Base-by-base conservation (phyloP, 306 rosid genomes). In the Cucumis sativus region DNA sequence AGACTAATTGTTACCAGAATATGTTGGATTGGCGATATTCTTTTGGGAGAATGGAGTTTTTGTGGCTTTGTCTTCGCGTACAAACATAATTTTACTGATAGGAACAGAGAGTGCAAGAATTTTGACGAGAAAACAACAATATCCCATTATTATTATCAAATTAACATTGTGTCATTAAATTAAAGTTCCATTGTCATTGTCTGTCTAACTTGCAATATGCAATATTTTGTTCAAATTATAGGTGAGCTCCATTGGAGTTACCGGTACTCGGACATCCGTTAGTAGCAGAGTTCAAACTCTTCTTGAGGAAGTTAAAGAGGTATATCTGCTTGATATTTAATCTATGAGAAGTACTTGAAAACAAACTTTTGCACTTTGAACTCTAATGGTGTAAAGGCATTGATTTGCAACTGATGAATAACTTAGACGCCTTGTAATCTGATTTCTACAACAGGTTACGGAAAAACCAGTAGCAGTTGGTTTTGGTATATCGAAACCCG, bases 231-330 rank as follows among this genome's bases (percentile, higher is more conserved):
- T 77, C 74, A 80, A 52, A 72, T 51, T 78, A 33, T 67, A 94
- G 97, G 97, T 92, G 88, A 94, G 96, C 83, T 84, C 97, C 20
- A 62, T 92, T 28, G 97, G 98, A 47, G 95, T 94, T 77, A 94
- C 98, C 0, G 97, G 96, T 70, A 88, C 97, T 23, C 97, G 97
- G 51, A 86, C 92, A 30, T 89, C 96, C 12, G 91, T 94, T 28
- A 92, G 88, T 75, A 83, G 71, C 7, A 76, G 82, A 59, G 98
- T 94, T 84, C 81, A 80, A 55, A 37, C 82, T 68, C 95, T 94
- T 79, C 74, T 94, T 78, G 66, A 39, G 77, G 92, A 90, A 70
- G 88, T 94, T 64, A 94, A 92, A 84, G 84, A 88, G 98, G 97
- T 94, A 74, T 85, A 85, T 88, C 74, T 78, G 43, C 49, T 63